A percentile compares a stretch with the other conserved stretches of the same genome.
phyloP scores from a whole-genome alignment of 345 rosid genomes.

The Carallia brachiata region DNA sequence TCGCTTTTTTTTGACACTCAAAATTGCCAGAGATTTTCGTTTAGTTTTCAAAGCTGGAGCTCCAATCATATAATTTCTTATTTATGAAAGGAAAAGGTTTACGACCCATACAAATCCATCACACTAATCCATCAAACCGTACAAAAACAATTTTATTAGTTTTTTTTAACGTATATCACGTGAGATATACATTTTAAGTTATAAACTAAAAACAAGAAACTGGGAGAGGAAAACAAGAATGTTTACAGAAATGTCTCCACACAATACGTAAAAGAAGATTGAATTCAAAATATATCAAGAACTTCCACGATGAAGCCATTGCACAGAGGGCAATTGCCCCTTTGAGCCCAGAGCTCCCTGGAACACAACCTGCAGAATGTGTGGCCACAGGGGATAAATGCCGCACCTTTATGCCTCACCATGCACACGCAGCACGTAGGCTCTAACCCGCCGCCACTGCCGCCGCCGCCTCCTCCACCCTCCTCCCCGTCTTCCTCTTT shows the following conservation, averaged over 20 bases:
- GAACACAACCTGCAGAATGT: conserved; percentile 90
- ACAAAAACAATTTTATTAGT: too few species aligned
- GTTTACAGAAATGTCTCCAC: conserved; percentile 7
- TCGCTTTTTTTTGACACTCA: too few species aligned
- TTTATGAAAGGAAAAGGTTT: too few species aligned
- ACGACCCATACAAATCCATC: too few species aligned
- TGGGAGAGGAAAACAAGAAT: background rate
- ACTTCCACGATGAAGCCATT: conserved; percentile 71
- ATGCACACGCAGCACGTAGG: conserved; percentile 74
- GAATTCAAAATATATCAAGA: conserved; percentile 63
- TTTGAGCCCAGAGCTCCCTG: conserved; percentile 84
- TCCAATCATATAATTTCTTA: too few species aligned
- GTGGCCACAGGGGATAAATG: conserved; percentile 88
- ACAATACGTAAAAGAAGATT: too few species aligned
- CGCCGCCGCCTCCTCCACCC: conserved; percentile 2
- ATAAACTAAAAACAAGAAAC: background rate
- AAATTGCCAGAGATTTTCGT: too few species aligned
- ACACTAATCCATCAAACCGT: too few species aligned
- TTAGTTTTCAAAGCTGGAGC: too few species aligned
- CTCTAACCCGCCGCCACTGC: conserved; percentile 39
- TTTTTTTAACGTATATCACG: too few species aligned
- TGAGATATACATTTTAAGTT: too few species aligned
- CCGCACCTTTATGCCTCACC: conserved; percentile 82
- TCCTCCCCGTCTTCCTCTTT: conserved; percentile 29
- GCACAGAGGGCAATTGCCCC: conserved; percentile 92